Percentiles rank a stretch among this genome's conserved stretches.
Evolutionary conservation across 768 basidiomycete genomes (phyloP).

Genomic region (Mycena rebaudengoi): DNA sequence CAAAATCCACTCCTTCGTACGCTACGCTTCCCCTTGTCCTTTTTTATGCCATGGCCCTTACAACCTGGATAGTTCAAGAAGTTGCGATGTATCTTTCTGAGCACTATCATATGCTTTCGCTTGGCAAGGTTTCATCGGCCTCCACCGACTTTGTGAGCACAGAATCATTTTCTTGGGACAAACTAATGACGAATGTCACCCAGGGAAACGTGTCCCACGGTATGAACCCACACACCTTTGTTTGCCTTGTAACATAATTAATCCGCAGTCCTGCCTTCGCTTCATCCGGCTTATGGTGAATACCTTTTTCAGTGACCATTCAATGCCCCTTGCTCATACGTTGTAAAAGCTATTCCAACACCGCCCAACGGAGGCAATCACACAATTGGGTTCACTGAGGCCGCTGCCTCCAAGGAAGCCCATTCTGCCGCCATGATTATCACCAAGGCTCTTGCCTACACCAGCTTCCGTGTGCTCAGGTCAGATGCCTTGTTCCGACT

Average conservation of each 20-base stretch:
- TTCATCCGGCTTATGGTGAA: conserved; percentile 70
- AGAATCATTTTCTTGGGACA: conserved; percentile 2
- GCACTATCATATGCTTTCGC: conserved; percentile 49
- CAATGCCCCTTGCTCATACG: conserved; percentile 28
- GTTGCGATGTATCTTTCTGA: conserved; percentile 51
- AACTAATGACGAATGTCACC: conserved; percentile 16
- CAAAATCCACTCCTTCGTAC: conserved; percentile 67
- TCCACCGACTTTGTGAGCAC: conserved; percentile 82
- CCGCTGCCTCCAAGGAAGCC: conserved; percentile 68
- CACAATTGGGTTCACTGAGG: conserved; percentile 68
- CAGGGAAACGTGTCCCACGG: conserved; percentile 83
- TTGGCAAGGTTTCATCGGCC: conserved; percentile 49
- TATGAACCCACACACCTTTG: conserved; percentile 32
- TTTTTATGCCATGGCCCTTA: neutral
- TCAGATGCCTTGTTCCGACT: conserved; percentile 65
- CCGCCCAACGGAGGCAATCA: conserved; percentile 78
- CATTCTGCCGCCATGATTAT: conserved; percentile 66
- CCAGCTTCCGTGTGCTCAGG: conserved; percentile 66
- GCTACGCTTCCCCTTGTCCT: conserved; percentile 22
- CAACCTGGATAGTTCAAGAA: conserved; percentile 51
- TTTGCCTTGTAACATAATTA: conserved; percentile 24
- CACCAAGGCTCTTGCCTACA: conserved; percentile 69
- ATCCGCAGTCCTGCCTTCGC: conserved; percentile 61
- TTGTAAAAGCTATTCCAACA: conserved; percentile 72
- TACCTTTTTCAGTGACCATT: neutral